A percentile compares a stretch with the other conserved stretches of the same genome.
Conservation (phyloP, 352 stramenopile genomes). For the Pythium periplocum region DNA sequence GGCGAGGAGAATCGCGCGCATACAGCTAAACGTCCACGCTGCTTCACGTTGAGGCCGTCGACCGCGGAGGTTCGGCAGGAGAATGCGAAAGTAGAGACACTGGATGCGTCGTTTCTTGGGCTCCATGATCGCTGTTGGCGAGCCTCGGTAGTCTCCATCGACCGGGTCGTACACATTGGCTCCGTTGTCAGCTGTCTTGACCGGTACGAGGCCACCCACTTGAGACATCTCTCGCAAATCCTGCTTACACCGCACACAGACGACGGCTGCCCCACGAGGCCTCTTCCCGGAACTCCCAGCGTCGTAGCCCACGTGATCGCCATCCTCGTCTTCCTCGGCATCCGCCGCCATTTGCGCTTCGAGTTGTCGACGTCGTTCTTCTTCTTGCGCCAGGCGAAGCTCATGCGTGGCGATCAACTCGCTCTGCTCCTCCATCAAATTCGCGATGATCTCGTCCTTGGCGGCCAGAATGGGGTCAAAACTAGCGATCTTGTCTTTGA, state of each 20-base stretch:
- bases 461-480: conserved; percentile 33
- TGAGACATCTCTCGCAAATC: conserved; percentile 32
- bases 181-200: background rate
- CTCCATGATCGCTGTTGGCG: background rate
- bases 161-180: conserved; percentile 1
- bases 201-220: conserved; percentile 13
- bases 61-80: conserved; percentile 87
- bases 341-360: conserved; percentile 36
- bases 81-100: conserved; percentile 88
- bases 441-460: conserved; percentile 65
- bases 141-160: background rate
- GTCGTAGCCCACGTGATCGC: conserved; percentile 1
- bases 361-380: conserved; percentile 32
- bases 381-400: conserved; percentile 39
- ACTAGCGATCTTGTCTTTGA: conserved; percentile 36
- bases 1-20: conserved; percentile 86
- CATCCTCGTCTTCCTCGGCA: conserved; percentile 27
- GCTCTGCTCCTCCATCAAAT: conserved; percentile 72
- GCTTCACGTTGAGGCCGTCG: conserved; percentile 69
- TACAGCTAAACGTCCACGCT: conserved; percentile 86
- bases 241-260: conserved; percentile 66
- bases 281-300: background rate
- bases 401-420: conserved; percentile 65
- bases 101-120: conserved; percentile 43
- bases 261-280: conserved; percentile 5